Evolutionary conservation across 176 grass and related monocot species (phyloP), one percentile per base, ranked within the genome.

Genomic region (Stipa capillata): DNA sequence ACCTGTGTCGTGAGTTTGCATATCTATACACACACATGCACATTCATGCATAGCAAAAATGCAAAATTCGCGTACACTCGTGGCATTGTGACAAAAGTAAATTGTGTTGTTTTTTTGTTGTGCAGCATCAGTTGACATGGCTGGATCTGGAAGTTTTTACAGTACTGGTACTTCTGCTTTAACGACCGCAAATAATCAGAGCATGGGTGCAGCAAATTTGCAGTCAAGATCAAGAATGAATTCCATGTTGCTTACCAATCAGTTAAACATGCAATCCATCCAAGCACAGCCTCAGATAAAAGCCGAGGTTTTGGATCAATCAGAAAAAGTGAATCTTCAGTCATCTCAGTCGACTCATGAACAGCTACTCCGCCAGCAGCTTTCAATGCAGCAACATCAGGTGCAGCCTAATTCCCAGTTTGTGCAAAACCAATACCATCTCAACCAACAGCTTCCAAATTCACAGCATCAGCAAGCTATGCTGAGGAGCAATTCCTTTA

Each of bases 251-350:
- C 71, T 85, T 43, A 74, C 25, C 52, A 90, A 89, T 85, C 90
- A 91, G 53, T 60, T 90, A 87, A 81, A 85, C 83, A 90, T 94
- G 36, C 92, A 98, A 63, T 56, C 97, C 27, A 87, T 88, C 48
- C 97, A 93, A 82, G 40, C 32, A 9, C 92, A 93, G 75, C 82
- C 90, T 16, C 85, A 81, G 77, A 72, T 93, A 75, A 96, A 90
- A 89, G 66, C 81, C 73, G 91, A 96, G 84, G 80, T 85, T 79
- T 89, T 96, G 64, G 90, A 92, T 87, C 92, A 95, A 53, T 58
- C 83, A 62, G 88, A 91, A 53, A 95, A 89, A 79, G 71, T 79
- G 66, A 91, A 89, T 74, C 89, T 96, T 76, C 97, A 99, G 75
- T 47, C 88, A 62, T 82, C 78, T 28, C 97, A 95, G 59, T 78